phyloP scores from a whole-genome alignment of 2,329 filamentous ascomycete species.

The Penicillium expansum region DNA sequence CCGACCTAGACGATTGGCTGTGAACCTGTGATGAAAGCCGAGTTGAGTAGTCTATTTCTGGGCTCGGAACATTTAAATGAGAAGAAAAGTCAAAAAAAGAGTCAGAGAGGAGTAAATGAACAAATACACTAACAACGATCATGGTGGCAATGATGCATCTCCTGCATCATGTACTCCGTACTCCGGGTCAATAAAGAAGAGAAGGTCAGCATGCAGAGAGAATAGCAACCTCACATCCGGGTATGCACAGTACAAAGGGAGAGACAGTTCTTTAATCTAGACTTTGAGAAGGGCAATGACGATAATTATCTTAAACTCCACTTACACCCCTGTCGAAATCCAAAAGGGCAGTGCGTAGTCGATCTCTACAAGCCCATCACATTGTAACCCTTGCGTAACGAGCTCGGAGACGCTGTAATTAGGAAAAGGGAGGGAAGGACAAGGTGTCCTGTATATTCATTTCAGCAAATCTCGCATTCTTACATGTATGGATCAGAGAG shows the following conservation, averaged over 20 bases:
- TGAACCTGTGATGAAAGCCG: neutral
- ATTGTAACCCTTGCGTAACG: constrained; percentile 29
- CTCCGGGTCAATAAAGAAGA: neutral
- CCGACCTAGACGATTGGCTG: constrained; percentile 1
- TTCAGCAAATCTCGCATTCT: constrained; percentile 12
- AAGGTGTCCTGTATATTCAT: neutral
- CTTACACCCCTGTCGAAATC: constrained; percentile 16
- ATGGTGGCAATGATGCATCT: constrained; percentile 26
- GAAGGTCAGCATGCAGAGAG: constrained; percentile 12
- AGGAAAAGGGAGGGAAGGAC: neutral
- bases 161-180: constrained; percentile 28
- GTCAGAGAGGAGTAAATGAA: neutral
- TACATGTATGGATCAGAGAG: constrained; percentile 3
- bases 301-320: constrained; percentile 19
- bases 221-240: constrained; percentile 14
- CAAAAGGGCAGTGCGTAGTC: constrained; percentile 12
- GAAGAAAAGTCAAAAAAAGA: constrained; percentile 2
- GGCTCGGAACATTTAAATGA: constrained; percentile 18
- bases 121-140: neutral
- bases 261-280: constrained; percentile 11
- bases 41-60: constrained; percentile 3
- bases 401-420: constrained; percentile 9
- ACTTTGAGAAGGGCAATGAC: constrained; percentile 18
- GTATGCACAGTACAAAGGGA: constrained; percentile 22
- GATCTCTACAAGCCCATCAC: constrained; percentile 15